Evolutionary conservation across 1,139 yeast species (phyloP).

Genomic region (Candida glucosophila): DNA sequence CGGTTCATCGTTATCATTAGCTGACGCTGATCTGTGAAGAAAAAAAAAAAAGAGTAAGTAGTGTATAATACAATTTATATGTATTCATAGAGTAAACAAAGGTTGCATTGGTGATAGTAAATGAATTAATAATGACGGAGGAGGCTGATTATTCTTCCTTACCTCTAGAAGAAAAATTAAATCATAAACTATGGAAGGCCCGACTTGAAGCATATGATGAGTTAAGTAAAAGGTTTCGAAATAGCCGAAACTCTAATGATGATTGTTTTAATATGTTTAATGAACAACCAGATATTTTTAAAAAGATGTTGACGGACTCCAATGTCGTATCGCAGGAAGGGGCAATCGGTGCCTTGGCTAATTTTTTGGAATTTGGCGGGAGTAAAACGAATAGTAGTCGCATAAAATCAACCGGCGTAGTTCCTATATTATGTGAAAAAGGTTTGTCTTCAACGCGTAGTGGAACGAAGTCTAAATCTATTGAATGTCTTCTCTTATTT

Average conservation of each 20-base stretch:
- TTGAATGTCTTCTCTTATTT: constrained; percentile 52
- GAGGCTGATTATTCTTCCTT: constrained; percentile 56
- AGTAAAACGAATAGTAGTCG: constrained; percentile 21
- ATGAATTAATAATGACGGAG: too few relatives aligned
- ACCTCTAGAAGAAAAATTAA: constrained; percentile 58
- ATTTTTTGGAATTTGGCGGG: constrained; percentile 57
- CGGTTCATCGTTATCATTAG: too few relatives aligned
- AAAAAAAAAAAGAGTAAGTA: too few relatives aligned
- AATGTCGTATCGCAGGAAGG: constrained; percentile 92
- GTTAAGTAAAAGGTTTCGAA: constrained; percentile 42
- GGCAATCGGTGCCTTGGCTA: constrained; percentile 51
- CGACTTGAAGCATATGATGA: constrained; percentile 77
- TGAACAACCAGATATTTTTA: constrained; percentile 40
- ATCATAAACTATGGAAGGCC: constrained; percentile 86
- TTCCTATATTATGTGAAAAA: constrained; percentile 65
- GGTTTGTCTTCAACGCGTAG: constrained; percentile 72
- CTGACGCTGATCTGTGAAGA: too few relatives aligned
- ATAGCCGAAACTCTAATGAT: constrained; percentile 47
- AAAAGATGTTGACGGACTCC: constrained; percentile 58
- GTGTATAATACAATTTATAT: too few relatives aligned
- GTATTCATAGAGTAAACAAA: too few relatives aligned
- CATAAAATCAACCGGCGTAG: constrained; percentile 33
- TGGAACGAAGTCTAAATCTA: constrained; percentile 61
- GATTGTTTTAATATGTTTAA: constrained; percentile 45
- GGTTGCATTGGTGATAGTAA: too few relatives aligned